A percentile compares a stretch with the other conserved stretches of the same genome.
These are phyloP conservation scores for Solanum boliviense DNA, from an alignment of 257 asterid genomes.

Conservation along the genomic window DNA sequence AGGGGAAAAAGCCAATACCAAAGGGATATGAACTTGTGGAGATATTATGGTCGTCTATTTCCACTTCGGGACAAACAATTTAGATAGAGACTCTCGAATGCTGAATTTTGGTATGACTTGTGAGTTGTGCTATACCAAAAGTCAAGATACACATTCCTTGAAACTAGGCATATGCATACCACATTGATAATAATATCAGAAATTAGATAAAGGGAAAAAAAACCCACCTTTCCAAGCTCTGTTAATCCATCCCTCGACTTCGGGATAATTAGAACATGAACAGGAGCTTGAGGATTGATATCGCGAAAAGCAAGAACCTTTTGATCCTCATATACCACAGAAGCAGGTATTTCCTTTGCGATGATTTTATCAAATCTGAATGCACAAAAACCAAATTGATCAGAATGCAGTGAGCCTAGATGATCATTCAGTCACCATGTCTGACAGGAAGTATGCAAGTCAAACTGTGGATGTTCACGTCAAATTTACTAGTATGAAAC, in stretches of 20 bases:
- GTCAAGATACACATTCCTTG: not conserved
- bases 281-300: conserved; percentile 89
- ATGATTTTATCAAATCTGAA: conserved; percentile 87
- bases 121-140: not conserved
- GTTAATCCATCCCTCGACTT: conserved; percentile 82
- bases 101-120: not conserved
- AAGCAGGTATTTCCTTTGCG: conserved; percentile 78
- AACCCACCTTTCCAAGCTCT: conserved; percentile 63
- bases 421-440: not conserved
- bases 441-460: not conserved
- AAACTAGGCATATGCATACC: not conserved
- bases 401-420: not conserved
- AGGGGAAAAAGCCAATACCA: not conserved
- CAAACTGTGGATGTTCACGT: not conserved
- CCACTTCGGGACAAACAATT: not conserved
- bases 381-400: not conserved
- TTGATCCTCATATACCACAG: conserved; percentile 82
- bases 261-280: conserved; percentile 83
- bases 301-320: conserved; percentile 89
- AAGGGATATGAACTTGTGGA: not conserved
- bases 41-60: not conserved
- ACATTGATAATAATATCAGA: not conserved
- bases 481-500: not conserved
- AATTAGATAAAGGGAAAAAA: not conserved
- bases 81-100: not conserved